These are phyloP conservation scores for Bruguiera hainesii DNA, from an alignment of 441 rosid species.

Conservation along the genomic window DNA sequence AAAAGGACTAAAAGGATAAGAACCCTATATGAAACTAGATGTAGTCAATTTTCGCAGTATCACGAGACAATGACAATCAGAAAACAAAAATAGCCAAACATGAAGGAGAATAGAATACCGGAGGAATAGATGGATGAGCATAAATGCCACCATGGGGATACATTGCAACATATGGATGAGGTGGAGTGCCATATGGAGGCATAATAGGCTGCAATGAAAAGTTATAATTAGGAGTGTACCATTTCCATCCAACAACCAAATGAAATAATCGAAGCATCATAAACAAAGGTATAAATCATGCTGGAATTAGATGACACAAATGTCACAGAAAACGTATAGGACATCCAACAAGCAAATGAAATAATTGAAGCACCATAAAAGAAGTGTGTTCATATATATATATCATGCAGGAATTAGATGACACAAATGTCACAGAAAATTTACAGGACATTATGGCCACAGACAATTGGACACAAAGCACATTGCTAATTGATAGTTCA, in stretches of 20 bases:
- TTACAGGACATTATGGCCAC: too few species aligned
- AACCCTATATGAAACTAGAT: slow-evolving; percentile 51
- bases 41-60: slow-evolving; percentile 13
- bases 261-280: background rate
- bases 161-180: slow-evolving; percentile 94
- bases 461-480: too few species aligned
- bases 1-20: slow-evolving; percentile 96
- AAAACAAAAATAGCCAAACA: slow-evolving; percentile 13
- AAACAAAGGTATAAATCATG: background rate
- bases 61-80: slow-evolving; percentile 7
- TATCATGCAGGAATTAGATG: background rate
- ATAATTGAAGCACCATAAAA: background rate
- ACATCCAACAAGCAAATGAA: background rate
- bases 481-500: too few species aligned
- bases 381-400: background rate
- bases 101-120: slow-evolving; percentile 43
- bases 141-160: slow-evolving; percentile 96
- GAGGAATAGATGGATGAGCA: slow-evolving; percentile 85
- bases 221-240: slow-evolving; percentile 10
- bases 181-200: slow-evolving; percentile 95
- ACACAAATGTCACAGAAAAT: background rate
- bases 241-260: background rate
- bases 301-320: background rate
- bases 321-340: background rate
- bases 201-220: slow-evolving; percentile 67